Percentiles rank a stretch among this genome's conserved stretches.
Evolutionary conservation across 257 asterid genomes (phyloP).

Genomic region (Echium plantagineum): DNA sequence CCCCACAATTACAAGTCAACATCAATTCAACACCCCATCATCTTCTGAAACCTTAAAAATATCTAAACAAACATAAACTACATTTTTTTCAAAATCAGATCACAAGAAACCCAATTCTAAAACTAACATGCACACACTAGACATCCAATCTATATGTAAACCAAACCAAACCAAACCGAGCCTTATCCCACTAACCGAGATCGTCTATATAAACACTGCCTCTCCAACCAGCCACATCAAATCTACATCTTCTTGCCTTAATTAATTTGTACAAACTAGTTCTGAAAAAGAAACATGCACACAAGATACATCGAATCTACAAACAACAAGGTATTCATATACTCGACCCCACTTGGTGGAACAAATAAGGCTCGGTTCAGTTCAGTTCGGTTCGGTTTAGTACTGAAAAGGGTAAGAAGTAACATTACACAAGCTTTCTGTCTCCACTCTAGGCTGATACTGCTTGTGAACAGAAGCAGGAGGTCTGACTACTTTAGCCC

Average conservation of each 20-base stretch:
- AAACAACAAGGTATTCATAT: no score
- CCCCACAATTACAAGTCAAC: constrained; percentile 41
- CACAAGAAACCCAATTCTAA: constrained; percentile 10
- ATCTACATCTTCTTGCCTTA: no score
- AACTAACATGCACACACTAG: constrained; percentile 6
- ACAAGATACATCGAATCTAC: no score
- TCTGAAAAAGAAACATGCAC: background rate
- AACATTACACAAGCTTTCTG: constrained; percentile 36
- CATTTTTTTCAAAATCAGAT: constrained; percentile 10
- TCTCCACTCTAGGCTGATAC: constrained; percentile 37
- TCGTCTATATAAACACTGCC: no score
- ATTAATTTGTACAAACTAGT: background rate
- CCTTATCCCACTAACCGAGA: no score
- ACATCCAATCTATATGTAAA: constrained; percentile 22
- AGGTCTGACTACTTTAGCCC: constrained; percentile 52
- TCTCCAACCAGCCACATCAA: no score
- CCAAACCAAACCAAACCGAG: no score
- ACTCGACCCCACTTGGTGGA: no score
- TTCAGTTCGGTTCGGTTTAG: no score
- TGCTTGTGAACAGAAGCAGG: constrained; percentile 33
- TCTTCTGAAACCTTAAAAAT: constrained; percentile 10
- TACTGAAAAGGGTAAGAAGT: background rate
- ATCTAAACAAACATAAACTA: constrained; percentile 4
- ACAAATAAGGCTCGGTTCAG: no score
- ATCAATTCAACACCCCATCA: constrained; percentile 12